Evolutionary conservation across 768 basidiomycete genomes (phyloP), one percentile per base, ranked within the genome.

Genomic region (Pseudohyphozyma bogoriensis): DNA sequence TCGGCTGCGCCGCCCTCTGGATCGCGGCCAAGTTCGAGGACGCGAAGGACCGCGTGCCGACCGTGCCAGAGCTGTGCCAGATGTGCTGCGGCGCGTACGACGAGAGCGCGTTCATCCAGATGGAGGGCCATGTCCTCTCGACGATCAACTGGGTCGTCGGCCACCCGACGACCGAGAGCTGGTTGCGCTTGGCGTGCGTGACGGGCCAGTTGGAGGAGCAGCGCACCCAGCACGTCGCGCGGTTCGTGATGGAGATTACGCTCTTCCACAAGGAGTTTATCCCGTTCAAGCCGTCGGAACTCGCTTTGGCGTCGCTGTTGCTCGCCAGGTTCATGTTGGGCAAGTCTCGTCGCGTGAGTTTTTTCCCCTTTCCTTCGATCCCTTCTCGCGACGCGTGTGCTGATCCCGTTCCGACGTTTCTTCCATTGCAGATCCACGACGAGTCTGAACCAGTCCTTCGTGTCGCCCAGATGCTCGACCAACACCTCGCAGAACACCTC

Each of bases 21-120:
- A 96, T 97, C 68, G 95, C 95, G 20, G 87, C 93, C 66, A 99
- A 99, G 76, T 99, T 96, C 69, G 95, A 99, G 76, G 95, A 99
- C 71, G 87, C 91, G 28, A 97, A 99, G 75, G 93, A 97, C 72
- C 89, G 92, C 64, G 90, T 97, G 18, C 95, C 95, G 15, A 88
- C 90, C 1, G 87, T 96, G 9, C 85, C 89, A 71, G 92, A 97
- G 65, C 85, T 99, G 56, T 85, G 85, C 46, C 85, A 90, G 72
- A 90, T 95, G 74, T 97, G 95, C 77, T 89, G 86, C 70, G 85
- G 92, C 71, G 89, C 90, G 3, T 97, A 97, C 74, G 92, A 96
- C 73, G 91, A 93, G 74, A 85, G 86, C 4, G 93, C 93, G 2
- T 99, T 99, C 75, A 85, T 96, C 62, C 95, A 99, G 76, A 96